Base-by-base conservation (phyloP, 257 asterid genomes). In the Apocynum venetum region DNA sequence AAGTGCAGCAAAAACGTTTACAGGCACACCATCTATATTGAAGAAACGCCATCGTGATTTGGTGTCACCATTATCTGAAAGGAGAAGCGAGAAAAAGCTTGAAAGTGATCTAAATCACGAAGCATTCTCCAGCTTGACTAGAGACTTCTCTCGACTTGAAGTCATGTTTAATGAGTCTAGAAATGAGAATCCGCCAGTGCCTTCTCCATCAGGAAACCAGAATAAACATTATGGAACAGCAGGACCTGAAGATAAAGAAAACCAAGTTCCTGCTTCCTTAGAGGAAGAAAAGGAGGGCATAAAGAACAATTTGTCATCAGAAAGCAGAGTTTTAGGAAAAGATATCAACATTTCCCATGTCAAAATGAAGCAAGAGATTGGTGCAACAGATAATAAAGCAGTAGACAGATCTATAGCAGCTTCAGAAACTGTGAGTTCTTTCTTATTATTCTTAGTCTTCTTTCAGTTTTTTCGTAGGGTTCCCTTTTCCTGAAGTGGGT, bases 31-130 rank as follows among this genome's bases (percentile, higher is more conserved):
- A 49, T 95, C 99, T 20, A 93, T 95, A 84, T 85, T 93, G 85
- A 91, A 89, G 90, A 95, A 95, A 83, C 91, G 98, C 71, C 88
- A 85, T 79, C 98, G 97, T 35, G 99, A 93, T 83, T 72, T 95
- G 82, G 64, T 91, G 71, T 93, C 99, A 72, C 97, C 99, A 69
- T 79, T 91, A 86, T 90, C 98, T 7, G 97, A 91, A 83, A 88
- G 83, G 88, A 90, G 98, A 85, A 83, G 83, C 38, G 92, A 88
- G 77, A 95, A 93, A 88, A 95, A 86, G 86, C 86, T 86, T 59
- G 96, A 82, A 76, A 80, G 85, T 75, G 80, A 75, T 83, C 73
- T 76, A 64, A 84, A 80, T 77, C 91, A 77, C 74, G 90, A 89
- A 72, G 51, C 87, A 7, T 81, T 86, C 79, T 88, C 89, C 46